These are phyloP conservation scores for Oidiodendron maius DNA, from an alignment of 495 filamentous ascomycete species.

Conservation along the genomic window DNA sequence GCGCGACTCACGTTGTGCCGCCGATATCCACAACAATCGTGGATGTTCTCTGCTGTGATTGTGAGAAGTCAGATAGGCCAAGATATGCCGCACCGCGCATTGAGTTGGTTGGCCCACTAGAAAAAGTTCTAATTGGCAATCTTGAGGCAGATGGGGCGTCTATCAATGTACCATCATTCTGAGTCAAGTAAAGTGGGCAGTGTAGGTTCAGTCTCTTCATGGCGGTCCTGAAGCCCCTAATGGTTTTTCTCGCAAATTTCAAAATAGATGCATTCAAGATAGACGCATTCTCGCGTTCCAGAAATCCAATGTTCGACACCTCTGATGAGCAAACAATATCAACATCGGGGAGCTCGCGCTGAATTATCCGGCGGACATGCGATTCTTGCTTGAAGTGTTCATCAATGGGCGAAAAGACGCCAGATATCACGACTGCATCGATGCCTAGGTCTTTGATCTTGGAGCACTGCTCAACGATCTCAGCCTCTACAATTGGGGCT, in stretches of 20 bases:
- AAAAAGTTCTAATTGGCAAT: conserved; percentile 49
- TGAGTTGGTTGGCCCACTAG: conserved; percentile 48
- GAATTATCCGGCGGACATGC: conserved; percentile 36
- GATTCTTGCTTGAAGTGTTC: conserved; percentile 41
- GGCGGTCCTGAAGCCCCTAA: conserved; percentile 39
- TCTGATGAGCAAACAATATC: conserved; percentile 46
- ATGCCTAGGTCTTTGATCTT: conserved; percentile 39
- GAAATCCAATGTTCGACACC: conserved; percentile 42
- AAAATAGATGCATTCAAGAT: conserved; percentile 51
- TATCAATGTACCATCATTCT: conserved; percentile 51
- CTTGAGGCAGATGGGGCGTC: conserved; percentile 38
- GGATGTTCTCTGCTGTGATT: conserved; percentile 27
- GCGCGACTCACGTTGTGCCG: conserved; percentile 35
- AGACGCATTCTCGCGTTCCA: conserved; percentile 52
- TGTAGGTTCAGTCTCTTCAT: conserved; percentile 37
- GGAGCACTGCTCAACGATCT: conserved; percentile 35
- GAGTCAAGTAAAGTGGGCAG: conserved; percentile 49
- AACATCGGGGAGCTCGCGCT: conserved; percentile 34
- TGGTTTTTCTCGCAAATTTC: conserved; percentile 41
- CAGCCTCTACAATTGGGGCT: conserved; percentile 36
- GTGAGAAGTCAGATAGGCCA: conserved; percentile 6
- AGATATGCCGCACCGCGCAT: conserved; percentile 52
- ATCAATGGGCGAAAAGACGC: conserved; percentile 54
- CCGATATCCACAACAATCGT: conserved; percentile 44
- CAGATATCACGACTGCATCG: conserved; percentile 46